Percentiles rank a stretch among this genome's conserved stretches.
Conservation (phyloP, 1,139 yeast species). For the Yamadazyma membranifaciens region DNA sequence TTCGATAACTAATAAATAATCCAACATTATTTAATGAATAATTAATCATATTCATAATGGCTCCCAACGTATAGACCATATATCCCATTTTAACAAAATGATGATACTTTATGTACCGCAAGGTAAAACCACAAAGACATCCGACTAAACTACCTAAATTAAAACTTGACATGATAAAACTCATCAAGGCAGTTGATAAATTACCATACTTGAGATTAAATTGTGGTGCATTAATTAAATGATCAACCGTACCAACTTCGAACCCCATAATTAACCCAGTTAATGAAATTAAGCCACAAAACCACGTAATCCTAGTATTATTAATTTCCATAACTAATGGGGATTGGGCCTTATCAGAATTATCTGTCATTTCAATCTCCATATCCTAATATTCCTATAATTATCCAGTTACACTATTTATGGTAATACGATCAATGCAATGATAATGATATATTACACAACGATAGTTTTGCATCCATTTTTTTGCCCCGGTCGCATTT, state of each 20-base stretch:
- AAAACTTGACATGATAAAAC: conserved; percentile 26
- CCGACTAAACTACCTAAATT: conserved; percentile 31
- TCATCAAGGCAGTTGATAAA: conserved; percentile 11
- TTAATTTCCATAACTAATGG: neutral
- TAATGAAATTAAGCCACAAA: conserved; percentile 13
- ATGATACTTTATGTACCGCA: conserved; percentile 3
- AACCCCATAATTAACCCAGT: conserved; percentile 32
- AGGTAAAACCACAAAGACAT: conserved; percentile 14
- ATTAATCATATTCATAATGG: conserved; percentile 8
- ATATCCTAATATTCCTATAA: too few species aligned
- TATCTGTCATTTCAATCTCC: too few species aligned
- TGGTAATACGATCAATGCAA: too few species aligned
- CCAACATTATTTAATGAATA: conserved; percentile 7
- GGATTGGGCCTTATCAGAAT: neutral
- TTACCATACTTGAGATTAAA: conserved; percentile 12
- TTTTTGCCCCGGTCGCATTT: neutral
- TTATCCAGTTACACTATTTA: neutral
- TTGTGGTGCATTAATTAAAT: conserved; percentile 15
- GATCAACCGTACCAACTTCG: conserved; percentile 35
- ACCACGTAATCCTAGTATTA: conserved; percentile 3
- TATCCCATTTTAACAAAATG: conserved; percentile 10
- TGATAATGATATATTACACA: neutral
- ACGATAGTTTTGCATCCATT: conserved; percentile 1
- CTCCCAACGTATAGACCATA: conserved; percentile 10
- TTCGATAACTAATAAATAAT: conserved; percentile 20